These are phyloP conservation scores for Pilobolus umbonatus DNA, from an alignment of 192 early-diverging fungal species.

Conservation along the genomic window DNA sequence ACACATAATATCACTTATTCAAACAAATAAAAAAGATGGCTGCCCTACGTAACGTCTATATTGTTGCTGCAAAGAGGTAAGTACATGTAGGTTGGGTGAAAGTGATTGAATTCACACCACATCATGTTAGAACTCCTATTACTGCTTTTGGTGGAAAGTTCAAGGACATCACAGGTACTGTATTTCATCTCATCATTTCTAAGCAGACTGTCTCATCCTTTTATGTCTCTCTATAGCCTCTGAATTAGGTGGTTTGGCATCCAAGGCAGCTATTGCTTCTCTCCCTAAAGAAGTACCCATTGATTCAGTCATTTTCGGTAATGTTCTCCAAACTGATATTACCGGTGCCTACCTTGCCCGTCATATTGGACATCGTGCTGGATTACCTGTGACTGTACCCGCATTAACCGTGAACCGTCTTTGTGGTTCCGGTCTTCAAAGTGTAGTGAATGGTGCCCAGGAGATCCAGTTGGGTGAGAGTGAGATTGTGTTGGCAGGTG, in stretches of 20 bases:
- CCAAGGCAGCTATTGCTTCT: conserved; percentile 76
- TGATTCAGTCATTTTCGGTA: conserved; percentile 94
- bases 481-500: conserved; percentile 83
- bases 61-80: conserved; percentile 69
- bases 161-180: conserved; percentile 73
- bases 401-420: conserved; percentile 93
- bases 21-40: conserved; percentile 19
- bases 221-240: conserved; percentile 39
- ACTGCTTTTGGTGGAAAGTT: conserved; percentile 95
- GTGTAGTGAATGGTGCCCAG: conserved; percentile 90
- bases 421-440: conserved; percentile 95
- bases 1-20: neutral
- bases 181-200: conserved; percentile 26
- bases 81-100: neutral
- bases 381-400: conserved; percentile 77
- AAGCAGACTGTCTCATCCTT: neutral
- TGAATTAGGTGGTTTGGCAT: conserved; percentile 89
- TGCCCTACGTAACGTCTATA: conserved; percentile 58
- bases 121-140: conserved; percentile 59
- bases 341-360: conserved; percentile 90
- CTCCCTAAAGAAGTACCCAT: conserved; percentile 67
- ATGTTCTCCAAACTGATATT: conserved; percentile 79
- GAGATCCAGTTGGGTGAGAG: conserved; percentile 84
- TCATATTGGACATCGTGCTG: conserved; percentile 88
- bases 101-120: neutral